Conservation (phyloP, 257 asterid species). For the Apocynum venetum region DNA sequence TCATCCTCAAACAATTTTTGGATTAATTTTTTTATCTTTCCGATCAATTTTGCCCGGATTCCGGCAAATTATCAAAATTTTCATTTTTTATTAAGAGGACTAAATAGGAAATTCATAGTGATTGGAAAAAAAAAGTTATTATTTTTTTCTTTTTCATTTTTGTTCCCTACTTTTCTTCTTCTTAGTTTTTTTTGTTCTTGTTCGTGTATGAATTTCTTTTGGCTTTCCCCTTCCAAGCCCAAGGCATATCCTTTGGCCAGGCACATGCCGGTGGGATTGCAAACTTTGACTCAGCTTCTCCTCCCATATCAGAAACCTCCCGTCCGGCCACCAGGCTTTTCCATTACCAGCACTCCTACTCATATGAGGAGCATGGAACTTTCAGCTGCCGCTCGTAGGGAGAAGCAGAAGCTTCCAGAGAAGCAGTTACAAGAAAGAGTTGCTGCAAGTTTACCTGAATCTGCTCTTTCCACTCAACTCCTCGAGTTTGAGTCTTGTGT, state of each 20-base stretch:
- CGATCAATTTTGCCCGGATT: no score
- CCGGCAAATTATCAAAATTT: no score
- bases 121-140: no score
- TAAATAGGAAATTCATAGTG: no score
- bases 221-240: conserved; percentile 65
- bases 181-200: no score
- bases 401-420: conserved; percentile 96
- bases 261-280: conserved; percentile 50
- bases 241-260: conserved; percentile 76
- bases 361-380: conserved; percentile 80
- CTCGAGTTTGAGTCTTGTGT: conserved; percentile 94
- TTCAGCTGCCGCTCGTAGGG: conserved; percentile 79
- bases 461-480: conserved; percentile 90
- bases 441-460: conserved; percentile 93
- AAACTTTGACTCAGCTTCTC: conserved; percentile 72
- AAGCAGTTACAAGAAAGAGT: conserved; percentile 87
- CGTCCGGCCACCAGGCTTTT: conserved; percentile 68
- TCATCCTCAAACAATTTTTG: no score
- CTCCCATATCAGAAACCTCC: conserved; percentile 79
- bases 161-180: no score
- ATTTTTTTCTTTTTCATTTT: no score
- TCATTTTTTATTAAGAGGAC: no score
- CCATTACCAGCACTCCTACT: conserved; percentile 43
- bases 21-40: no score
- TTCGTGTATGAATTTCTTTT: no score